A percentile compares a stretch with the other conserved stretches of the same genome.
phyloP scores from a whole-genome alignment of 345 rosid species.

The Cardamine resedifolia region DNA sequence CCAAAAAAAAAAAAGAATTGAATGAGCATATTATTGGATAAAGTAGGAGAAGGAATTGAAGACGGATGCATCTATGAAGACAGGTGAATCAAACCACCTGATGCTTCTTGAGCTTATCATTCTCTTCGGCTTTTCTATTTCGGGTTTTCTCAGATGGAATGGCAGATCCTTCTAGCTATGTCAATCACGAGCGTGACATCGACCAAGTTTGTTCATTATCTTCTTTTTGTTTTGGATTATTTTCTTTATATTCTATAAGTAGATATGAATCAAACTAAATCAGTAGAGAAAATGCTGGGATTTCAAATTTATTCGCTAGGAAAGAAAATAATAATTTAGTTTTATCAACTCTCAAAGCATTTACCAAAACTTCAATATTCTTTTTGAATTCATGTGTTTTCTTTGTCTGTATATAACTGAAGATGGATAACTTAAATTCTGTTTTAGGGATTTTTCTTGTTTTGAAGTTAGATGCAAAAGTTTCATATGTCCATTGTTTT shows the following conservation, averaged over 20 bases:
- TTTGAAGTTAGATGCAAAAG: background rate
- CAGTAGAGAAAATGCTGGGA: background rate
- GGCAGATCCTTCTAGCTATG: constrained; percentile 90
- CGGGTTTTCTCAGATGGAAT: constrained; percentile 85
- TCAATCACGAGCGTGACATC: constrained; percentile 76
- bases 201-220: constrained; percentile 57
- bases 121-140: constrained; percentile 37
- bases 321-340: too few relatives aligned
- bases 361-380: too few relatives aligned
- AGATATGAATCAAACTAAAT: background rate
- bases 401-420: too few relatives aligned
- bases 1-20: background rate
- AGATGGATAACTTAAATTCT: background rate
- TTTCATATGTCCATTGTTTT: background rate
- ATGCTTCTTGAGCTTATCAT: constrained; percentile 53
- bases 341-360: too few relatives aligned
- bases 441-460: background rate
- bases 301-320: too few relatives aligned
- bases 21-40: constrained; percentile 26
- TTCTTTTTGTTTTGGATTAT: background rate
- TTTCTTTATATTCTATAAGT: too few relatives aligned
- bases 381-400: background rate
- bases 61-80: constrained; percentile 89
- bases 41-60: constrained; percentile 50
- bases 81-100: constrained; percentile 59